Evolutionary conservation across 495 filamentous ascomycete genomes (phyloP).

Genomic region (Rhypophila decipiens): DNA sequence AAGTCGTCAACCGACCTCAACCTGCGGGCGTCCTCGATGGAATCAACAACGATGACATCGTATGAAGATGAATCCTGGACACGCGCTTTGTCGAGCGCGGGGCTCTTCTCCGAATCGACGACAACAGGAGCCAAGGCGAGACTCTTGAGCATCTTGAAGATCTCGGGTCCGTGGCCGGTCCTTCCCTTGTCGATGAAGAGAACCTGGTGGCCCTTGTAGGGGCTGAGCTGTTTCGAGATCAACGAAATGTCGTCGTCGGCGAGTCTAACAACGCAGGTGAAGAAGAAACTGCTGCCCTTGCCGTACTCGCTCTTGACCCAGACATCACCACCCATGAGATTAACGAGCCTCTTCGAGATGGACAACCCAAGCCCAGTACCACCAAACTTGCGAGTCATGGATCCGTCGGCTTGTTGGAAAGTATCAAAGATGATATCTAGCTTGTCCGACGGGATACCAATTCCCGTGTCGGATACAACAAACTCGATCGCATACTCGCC

Average conservation of each 20-base stretch:
- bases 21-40: slow-evolving; percentile 78
- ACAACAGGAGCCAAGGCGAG: slow-evolving; percentile 79
- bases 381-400: slow-evolving; percentile 93
- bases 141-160: slow-evolving; percentile 70
- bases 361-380: slow-evolving; percentile 93
- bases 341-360: slow-evolving; percentile 92
- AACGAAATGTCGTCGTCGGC: slow-evolving; percentile 74
- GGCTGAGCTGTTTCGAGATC: slow-evolving; percentile 76
- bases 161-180: slow-evolving; percentile 70
- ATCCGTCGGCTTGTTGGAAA: slow-evolving; percentile 98
- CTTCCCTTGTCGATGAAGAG: slow-evolving; percentile 93
- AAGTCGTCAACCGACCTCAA: slow-evolving; percentile 86
- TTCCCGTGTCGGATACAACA: slow-evolving; percentile 93
- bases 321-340: slow-evolving; percentile 94
- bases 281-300: slow-evolving; percentile 91
- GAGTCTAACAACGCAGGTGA: slow-evolving; percentile 88
- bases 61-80: slow-evolving; percentile 61
- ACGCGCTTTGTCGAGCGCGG: slow-evolving; percentile 32
- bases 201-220: slow-evolving; percentile 88
- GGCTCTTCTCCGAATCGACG: slow-evolving; percentile 59
- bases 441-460: slow-evolving; percentile 94
- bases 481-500: slow-evolving; percentile 94
- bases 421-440: slow-evolving; percentile 98
- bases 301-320: slow-evolving; percentile 96
- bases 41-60: slow-evolving; percentile 97